Percentiles rank a stretch among this genome's conserved stretches.
Conservation (phyloP, 306 rosid species). For the Vigna reflexopilosa region DNA sequence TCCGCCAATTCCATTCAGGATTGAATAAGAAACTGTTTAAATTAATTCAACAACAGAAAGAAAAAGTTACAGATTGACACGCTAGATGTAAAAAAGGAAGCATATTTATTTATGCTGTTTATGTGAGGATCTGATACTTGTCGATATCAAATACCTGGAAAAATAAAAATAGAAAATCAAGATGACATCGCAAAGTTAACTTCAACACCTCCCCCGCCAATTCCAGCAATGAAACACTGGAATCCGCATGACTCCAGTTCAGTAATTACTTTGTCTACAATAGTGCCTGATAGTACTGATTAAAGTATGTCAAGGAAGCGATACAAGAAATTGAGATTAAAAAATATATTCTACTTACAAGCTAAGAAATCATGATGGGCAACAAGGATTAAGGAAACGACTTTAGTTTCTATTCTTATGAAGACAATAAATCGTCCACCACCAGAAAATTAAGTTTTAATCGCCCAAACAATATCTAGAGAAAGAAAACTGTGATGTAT, state of each 20-base stretch:
- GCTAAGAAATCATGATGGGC: conserved; percentile 19
- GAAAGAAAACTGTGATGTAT: conserved; percentile 5
- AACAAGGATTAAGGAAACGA: not conserved
- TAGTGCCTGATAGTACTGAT: conserved; percentile 80
- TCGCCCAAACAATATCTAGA: not conserved
- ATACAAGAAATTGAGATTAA: conserved; percentile 23
- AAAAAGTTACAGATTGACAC: conserved; percentile 15
- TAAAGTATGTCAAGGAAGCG: conserved; percentile 59
- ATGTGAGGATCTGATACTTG: conserved; percentile 42
- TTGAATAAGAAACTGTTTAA: conserved; percentile 13
- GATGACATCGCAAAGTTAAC: conserved; percentile 62
- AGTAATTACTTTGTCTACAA: conserved; percentile 72
- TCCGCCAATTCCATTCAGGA: not conserved
- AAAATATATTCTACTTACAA: not conserved
- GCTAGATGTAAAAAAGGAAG: conserved; percentile 29
- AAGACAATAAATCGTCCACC: conserved; percentile 16
- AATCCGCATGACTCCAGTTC: conserved; percentile 89
- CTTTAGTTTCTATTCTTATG: not conserved
- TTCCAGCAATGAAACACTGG: conserved; percentile 80
- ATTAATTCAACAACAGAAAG: conserved; percentile 1
- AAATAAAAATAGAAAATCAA: conserved; percentile 47
- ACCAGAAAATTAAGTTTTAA: not conserved
- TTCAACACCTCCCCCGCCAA: conserved; percentile 85
- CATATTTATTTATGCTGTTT: conserved; percentile 41
- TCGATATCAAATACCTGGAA: conserved; percentile 24